Conservation (phyloP, 2,329 filamentous ascomycete genomes). For the Ceratocystis cubensis region DNA sequence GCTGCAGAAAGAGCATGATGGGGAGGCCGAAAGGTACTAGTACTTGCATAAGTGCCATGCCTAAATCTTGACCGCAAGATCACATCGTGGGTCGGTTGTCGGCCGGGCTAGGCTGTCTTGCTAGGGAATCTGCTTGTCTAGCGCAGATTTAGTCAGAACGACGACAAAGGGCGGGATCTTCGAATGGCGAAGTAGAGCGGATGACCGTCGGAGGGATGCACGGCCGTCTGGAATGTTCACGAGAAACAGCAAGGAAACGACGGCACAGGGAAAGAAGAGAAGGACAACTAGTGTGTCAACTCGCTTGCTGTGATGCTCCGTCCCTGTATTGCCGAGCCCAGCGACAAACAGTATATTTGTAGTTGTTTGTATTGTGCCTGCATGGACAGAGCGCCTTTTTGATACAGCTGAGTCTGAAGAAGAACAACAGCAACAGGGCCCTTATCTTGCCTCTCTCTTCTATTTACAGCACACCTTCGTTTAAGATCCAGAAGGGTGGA, state of each 20-base stretch:
- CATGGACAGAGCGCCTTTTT: too few species aligned
- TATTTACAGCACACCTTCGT: constrained; percentile 1
- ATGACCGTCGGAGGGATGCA: background rate
- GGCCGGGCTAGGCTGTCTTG: background rate
- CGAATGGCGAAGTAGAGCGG: background rate
- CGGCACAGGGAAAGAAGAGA: background rate
- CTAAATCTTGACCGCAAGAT: background rate
- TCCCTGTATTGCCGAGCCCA: background rate
- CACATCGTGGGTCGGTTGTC: background rate
- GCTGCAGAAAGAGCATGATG: background rate
- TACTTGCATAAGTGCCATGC: background rate
- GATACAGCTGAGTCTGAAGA: too few species aligned
- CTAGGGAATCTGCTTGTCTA: background rate
- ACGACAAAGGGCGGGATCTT: background rate
- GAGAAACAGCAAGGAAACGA: too few species aligned
- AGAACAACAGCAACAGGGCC: background rate
- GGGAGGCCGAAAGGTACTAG: background rate
- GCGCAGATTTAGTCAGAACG: background rate
- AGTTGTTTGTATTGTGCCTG: background rate
- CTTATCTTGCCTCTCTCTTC: background rate
- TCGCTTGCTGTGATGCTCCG: background rate
- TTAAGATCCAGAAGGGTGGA: too few species aligned
- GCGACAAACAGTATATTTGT: background rate
- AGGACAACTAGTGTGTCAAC: background rate
- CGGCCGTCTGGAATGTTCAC: background rate